A percentile compares a stretch with the other conserved stretches of the same genome.
Conservation (phyloP, 129 eudicot species). For the Escallonia herrerae region DNA sequence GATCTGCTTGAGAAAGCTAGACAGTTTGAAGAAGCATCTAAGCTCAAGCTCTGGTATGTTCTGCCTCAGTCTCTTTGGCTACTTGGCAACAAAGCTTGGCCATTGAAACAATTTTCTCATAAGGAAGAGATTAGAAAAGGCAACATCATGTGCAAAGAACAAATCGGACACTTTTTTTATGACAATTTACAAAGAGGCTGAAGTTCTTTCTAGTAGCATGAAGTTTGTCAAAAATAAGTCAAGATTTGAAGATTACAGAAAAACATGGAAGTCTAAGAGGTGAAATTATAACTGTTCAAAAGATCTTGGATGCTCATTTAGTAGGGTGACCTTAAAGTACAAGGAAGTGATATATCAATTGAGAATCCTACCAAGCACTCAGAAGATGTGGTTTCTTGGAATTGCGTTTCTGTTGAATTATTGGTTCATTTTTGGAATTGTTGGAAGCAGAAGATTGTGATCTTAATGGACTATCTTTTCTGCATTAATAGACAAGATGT, state of each 20-base stretch:
- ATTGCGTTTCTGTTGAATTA: too few species aligned
- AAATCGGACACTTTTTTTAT: constrained; percentile 20
- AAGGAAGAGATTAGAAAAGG: constrained; percentile 41
- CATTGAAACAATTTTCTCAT: constrained; percentile 38
- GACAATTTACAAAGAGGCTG: constrained; percentile 35
- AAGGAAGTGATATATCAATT: constrained; percentile 34
- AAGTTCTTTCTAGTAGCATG: constrained; percentile 25
- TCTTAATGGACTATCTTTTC: too few species aligned
- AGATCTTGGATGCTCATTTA: constrained; percentile 43
- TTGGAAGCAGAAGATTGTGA: too few species aligned
- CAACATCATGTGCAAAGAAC: constrained; percentile 24
- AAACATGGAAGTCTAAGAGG: constrained; percentile 23
- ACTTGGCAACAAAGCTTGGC: constrained; percentile 48
- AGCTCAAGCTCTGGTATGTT: constrained; percentile 27
- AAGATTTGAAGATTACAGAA: constrained; percentile 20
- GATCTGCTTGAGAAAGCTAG: constrained; percentile 56
- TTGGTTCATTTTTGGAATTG: too few species aligned
- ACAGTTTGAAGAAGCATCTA: constrained; percentile 21
- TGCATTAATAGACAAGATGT: constrained; percentile 19
- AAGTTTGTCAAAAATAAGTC: constrained; percentile 31
- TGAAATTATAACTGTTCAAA: constrained; percentile 27
- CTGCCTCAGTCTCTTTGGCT: constrained; percentile 47
- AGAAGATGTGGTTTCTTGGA: too few species aligned
- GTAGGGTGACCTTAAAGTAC: constrained; percentile 27
- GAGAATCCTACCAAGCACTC: too few species aligned